phyloP scores from a whole-genome alignment of 2,329 filamentous ascomycete species.

The Parasarocladium wereldwijsianum region DNA sequence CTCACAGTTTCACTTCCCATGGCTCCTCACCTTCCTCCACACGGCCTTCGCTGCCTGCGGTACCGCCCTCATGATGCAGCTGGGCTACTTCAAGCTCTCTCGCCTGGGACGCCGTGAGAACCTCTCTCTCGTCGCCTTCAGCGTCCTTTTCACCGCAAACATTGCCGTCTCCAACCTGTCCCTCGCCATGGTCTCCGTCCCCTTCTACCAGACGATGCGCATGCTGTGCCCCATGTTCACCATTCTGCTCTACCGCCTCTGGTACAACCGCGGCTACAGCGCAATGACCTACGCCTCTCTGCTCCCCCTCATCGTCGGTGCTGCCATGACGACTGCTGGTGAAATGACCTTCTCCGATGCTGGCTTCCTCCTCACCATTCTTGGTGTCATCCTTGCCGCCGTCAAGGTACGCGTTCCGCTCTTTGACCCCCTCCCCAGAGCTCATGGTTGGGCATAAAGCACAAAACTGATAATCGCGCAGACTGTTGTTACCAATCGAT shows the following conservation, averaged over 20 bases:
- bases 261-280: slow-evolving; percentile 39
- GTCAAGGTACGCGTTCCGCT: slow-evolving; percentile 28
- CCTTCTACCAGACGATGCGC: slow-evolving; percentile 50
- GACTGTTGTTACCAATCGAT: slow-evolving; percentile 48
- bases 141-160: slow-evolving; percentile 46
- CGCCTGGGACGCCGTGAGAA: slow-evolving; percentile 37
- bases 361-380: slow-evolving; percentile 38
- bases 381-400: slow-evolving; percentile 38
- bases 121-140: slow-evolving; percentile 41
- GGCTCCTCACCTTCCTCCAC: slow-evolving; percentile 45
- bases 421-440: no score
- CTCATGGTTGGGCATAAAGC: not conserved
- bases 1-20: slow-evolving; percentile 40
- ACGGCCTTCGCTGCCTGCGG: slow-evolving; percentile 42
- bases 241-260: slow-evolving; percentile 43
- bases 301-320: slow-evolving; percentile 44
- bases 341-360: slow-evolving; percentile 47
- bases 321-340: slow-evolving; percentile 38
- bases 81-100: slow-evolving; percentile 37
- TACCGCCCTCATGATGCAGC: slow-evolving; percentile 34
- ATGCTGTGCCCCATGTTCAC: slow-evolving; percentile 48
- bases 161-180: slow-evolving; percentile 51
- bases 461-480: slow-evolving; percentile 12
- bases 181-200: slow-evolving; percentile 46
- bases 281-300: slow-evolving; percentile 43